These are phyloP conservation scores for Mychonastes homosphaera DNA, from an alignment of 139 green algal genomes.

Conservation along the genomic window DNA sequence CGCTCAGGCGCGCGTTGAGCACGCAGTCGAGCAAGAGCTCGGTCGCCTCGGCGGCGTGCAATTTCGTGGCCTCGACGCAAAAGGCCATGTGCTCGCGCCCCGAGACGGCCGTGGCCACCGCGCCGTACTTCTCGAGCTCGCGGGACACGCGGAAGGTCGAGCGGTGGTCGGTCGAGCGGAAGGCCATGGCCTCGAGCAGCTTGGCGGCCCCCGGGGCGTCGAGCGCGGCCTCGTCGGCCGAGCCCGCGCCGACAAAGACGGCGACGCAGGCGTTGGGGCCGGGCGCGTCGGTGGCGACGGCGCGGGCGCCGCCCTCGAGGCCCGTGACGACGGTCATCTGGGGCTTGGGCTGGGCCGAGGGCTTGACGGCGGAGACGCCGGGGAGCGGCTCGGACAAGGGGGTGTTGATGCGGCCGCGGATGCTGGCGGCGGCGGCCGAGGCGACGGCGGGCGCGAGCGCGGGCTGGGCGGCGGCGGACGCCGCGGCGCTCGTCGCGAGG, in stretches of 20 bases:
- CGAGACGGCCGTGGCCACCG: constrained; percentile 16
- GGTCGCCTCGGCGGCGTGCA: constrained; percentile 34
- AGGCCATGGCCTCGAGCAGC: constrained; percentile 47
- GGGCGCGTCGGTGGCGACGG: constrained; percentile 18
- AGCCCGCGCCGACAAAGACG: constrained; percentile 29
- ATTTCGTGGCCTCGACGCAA: constrained; percentile 18
- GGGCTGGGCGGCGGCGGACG: no score
- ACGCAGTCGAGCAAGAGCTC: constrained; percentile 41
- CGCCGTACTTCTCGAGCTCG: constrained; percentile 54
- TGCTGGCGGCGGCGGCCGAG: constrained; percentile 6
- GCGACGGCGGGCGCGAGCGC: constrained; percentile 16
- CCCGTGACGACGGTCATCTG: neutral
- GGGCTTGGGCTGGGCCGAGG: neutral
- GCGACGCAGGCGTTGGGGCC: constrained; percentile 27
- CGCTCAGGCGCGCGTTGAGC: constrained; percentile 37
- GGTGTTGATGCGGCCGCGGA: constrained; percentile 25
- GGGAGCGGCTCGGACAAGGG: constrained; percentile 31
- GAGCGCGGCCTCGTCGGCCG: constrained; percentile 24
- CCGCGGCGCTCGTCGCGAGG: no score
- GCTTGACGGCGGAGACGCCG: constrained; percentile 16
- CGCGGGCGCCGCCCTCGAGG: constrained; percentile 16
- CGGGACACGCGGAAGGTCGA: constrained; percentile 36
- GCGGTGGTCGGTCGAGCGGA: constrained; percentile 33
- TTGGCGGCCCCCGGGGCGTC: constrained; percentile 34
- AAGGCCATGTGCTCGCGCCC: constrained; percentile 34